Evolutionary conservation across 208 protist genomes (phyloP), one percentile per base, ranked within the genome.

Genomic region (Sergeia podlipaevii): DNA sequence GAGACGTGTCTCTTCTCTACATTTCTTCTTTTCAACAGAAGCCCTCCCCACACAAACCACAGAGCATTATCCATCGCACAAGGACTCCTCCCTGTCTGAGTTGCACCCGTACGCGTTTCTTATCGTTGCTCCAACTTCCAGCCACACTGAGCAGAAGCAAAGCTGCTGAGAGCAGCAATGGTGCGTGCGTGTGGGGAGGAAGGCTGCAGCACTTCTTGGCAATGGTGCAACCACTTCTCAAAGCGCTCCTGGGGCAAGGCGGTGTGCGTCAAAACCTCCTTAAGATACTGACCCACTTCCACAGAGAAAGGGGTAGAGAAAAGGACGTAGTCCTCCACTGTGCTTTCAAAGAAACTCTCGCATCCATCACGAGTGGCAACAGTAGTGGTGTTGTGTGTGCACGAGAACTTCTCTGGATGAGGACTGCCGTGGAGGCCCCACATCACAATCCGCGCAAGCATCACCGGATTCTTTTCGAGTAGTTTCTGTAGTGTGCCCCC

Each of bases 271-370:
- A 89, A 50, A 54, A 77, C 37, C 45, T 85, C 81, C 17, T 74
- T 69, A 6, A 89, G 50, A 45, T 77, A 89, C 23, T 80, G 81
- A 8, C 67, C 81, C 4, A 80, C 63, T 8, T 62, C 8, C 4
- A 69, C 62, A 18, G 37, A 59, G 57, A 85, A 85, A 2, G 73
- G 60, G 1, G 52, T 38, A 4, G 55, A 27, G 32, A 74, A 65
- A 32, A 85, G 63, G 3, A 72, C 63, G 30, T 39, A 33, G 11
- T 77, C 46, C 18, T 78, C 63, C 5, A 89, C 59, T 13, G 59
- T 39, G 3, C 33, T 30, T 6, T 60, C 36, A 23, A 60, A 37
- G 10, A 76, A 29, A 1, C 47, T 38, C 18, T 56, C 15, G 15
- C 7, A 24, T 7, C 2, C 33, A 4, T 57, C 20, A 17, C 32